Conservation (phyloP, 768 basidiomycete species). For the Porphyrellus cyaneotinctus region DNA sequence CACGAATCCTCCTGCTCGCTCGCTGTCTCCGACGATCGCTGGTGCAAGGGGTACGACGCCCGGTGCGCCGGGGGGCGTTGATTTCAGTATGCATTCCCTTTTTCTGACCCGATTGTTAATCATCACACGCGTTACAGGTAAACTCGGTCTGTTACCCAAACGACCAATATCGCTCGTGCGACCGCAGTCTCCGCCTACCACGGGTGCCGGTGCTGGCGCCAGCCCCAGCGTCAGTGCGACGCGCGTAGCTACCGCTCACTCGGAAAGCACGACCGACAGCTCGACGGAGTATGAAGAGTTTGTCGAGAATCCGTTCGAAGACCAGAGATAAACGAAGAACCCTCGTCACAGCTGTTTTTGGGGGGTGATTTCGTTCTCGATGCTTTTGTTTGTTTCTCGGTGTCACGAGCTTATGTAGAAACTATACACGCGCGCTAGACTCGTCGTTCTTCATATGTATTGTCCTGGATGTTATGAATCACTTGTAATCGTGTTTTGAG, state of each 20-base stretch:
- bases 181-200: constrained; percentile 28
- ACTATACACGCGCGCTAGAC: too few species aligned
- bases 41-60: constrained; percentile 10
- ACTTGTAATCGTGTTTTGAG: too few species aligned
- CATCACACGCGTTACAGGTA: constrained; percentile 37
- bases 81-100: constrained; percentile 24
- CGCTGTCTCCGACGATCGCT: constrained; percentile 8
- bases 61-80: constrained; percentile 23
- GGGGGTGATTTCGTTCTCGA: too few species aligned
- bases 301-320: constrained; percentile 73
- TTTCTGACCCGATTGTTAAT: background rate
- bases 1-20: background rate
- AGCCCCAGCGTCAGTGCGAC: background rate
- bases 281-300: constrained; percentile 51
- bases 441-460: too few species aligned
- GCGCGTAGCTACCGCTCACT: constrained; percentile 5
- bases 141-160: constrained; percentile 69
- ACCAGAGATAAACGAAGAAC: constrained; percentile 22
- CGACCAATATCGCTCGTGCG: constrained; percentile 60
- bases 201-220: background rate
- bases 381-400: too few species aligned
- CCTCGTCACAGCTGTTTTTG: too few species aligned
- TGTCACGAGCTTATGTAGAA: too few species aligned
- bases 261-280: constrained; percentile 22
- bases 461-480: too few species aligned